These are phyloP conservation scores for Glomus cerebriforme DNA, from an alignment of 192 early-diverging fungal genomes.

Conservation along the genomic window DNA sequence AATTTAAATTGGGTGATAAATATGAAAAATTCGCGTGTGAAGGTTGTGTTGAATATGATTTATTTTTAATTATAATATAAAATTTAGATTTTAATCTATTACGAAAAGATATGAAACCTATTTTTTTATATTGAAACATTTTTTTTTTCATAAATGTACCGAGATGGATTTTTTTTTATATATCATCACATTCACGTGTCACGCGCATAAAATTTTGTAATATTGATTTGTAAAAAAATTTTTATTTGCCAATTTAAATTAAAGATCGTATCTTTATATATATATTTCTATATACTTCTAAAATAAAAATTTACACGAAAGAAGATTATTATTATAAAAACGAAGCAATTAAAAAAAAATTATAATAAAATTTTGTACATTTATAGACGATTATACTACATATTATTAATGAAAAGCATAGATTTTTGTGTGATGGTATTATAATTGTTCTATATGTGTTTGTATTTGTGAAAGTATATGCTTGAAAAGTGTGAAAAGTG, in stretches of 20 bases:
- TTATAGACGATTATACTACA: neutral
- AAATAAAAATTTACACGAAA: too few relatives aligned
- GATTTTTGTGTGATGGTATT: neutral
- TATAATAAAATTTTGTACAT: too few relatives aligned
- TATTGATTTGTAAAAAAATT: too few relatives aligned
- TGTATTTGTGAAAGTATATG: neutral
- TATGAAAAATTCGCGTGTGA: neutral
- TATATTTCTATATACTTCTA: too few relatives aligned
- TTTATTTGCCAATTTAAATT: too few relatives aligned
- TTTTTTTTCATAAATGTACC: neutral
- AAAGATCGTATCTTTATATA: too few relatives aligned
- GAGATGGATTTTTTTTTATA: neutral
- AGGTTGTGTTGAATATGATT: neutral
- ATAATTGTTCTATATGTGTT: neutral
- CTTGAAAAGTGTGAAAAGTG: neutral
- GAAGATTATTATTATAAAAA: too few relatives aligned
- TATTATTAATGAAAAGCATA: neutral
- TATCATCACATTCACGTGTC: too few relatives aligned
- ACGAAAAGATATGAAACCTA: neutral
- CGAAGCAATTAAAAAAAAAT: too few relatives aligned
- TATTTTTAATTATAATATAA: neutral
- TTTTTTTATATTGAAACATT: neutral
- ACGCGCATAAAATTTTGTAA: too few relatives aligned
- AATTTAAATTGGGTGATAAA: slow-evolving; percentile 27
- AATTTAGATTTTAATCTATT: neutral